Base-by-base conservation (phyloP, 1,284 basidiomycete species). In the Puccinia hordei region DNA sequence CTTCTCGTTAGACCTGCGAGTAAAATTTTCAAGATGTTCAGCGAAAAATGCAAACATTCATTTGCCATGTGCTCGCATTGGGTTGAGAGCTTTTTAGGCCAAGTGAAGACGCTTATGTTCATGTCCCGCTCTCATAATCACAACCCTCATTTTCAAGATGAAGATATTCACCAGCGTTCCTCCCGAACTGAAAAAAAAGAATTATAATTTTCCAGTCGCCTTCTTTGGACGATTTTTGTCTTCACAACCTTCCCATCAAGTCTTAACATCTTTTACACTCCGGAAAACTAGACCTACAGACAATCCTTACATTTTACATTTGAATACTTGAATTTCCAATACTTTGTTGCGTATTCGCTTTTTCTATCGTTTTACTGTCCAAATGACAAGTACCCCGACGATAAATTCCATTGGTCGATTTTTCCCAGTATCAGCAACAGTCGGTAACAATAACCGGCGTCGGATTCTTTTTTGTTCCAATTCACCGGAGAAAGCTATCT, bases 31-130 rank as follows among this genome's bases (percentile, higher is more conserved):
- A 61, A 73, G 55, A 30, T 76, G 41, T 59, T 76, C 17, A 66
- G 44, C 33, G 38, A 76, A 1, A 65, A 65, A 53, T 76, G 73
- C 49, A 76, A 76, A 66, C 61, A 76, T 53, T 76, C 73, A 17
- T 63, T 30, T n/a, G 38, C 41, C 35, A 61, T 66, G 44, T 76
- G 73, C 38, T 63, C 73, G 17, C 59, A 76, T 76, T 76, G 57
- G 57, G 19, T 76, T 15, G 41, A 63, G 8, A 30, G 35, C n/a
- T 2, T 73, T 1, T 44, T 73, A 10, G 72, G 72, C 19, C 72
- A 73, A 27, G 19, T 73, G 35, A 73, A 73, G 49, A 73, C 72
- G 1, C 17, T 73, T 0, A 49, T 73, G 22, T 46, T 61, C 24
- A 9, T 73, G 3, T 73, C 72, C 27, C 35, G 35, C 24, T 38